Conservation (phyloP, 2,329 filamentous ascomycete species). For the Talaromyces rugulosus region DNA sequence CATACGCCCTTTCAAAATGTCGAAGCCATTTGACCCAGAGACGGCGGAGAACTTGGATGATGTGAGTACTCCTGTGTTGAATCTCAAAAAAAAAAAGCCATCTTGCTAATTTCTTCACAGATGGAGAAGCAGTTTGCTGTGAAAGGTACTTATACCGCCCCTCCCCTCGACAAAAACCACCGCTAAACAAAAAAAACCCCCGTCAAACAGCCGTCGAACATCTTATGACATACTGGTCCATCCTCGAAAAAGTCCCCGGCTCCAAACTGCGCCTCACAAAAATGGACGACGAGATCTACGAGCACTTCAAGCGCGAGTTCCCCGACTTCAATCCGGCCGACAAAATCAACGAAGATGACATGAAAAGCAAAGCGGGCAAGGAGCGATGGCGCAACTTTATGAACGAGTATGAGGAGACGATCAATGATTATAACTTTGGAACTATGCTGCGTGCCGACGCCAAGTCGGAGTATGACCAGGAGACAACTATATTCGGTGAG, state of each 20-base stretch:
- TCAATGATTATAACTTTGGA: slow-evolving; percentile 98
- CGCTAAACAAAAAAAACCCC: slow-evolving; percentile 9
- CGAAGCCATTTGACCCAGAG: slow-evolving; percentile 51
- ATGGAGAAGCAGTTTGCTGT: slow-evolving; percentile 99
- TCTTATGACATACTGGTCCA: slow-evolving; percentile 94
- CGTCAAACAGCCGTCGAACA: slow-evolving; percentile 71
- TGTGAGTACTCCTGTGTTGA: slow-evolving; percentile 41
- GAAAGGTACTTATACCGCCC: slow-evolving; percentile 59
- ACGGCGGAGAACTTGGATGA: slow-evolving; percentile 67
- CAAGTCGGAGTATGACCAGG: slow-evolving; percentile 77
- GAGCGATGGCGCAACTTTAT: slow-evolving; percentile 93
- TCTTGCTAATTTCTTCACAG: slow-evolving; percentile 40
- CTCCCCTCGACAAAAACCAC: background rate
- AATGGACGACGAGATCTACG: slow-evolving; percentile 90
- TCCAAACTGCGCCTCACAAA: slow-evolving; percentile 88
- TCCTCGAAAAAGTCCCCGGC: slow-evolving; percentile 85
- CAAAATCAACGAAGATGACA: slow-evolving; percentile 82
- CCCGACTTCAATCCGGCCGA: slow-evolving; percentile 83
- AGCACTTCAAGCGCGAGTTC: slow-evolving; percentile 81
- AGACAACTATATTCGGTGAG: slow-evolving; percentile 88
- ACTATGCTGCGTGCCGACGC: slow-evolving; percentile 80
- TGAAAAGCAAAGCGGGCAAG: slow-evolving; percentile 97
- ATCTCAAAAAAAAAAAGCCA: slow-evolving; percentile 17
- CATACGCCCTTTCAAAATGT: slow-evolving; percentile 20
- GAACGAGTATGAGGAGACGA: slow-evolving; percentile 85